Evolutionary conservation across 352 stramenopile genomes (phyloP).

Genomic region (Phytopythium kandeliae): DNA sequence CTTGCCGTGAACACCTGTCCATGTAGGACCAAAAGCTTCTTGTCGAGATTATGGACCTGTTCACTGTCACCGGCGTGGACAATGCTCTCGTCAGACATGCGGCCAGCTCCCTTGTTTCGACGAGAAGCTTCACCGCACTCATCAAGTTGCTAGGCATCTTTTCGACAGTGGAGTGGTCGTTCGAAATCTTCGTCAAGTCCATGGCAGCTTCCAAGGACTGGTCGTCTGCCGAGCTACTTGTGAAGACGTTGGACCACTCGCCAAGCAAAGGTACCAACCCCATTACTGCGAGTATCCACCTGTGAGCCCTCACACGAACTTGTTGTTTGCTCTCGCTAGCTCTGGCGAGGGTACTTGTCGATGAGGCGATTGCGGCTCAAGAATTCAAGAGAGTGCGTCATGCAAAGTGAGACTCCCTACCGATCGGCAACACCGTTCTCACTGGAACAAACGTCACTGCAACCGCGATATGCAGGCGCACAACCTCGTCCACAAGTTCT

Average conservation of each 20-base stretch:
- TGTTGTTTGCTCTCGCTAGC: constrained; percentile 11
- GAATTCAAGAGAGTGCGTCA: constrained; percentile 58
- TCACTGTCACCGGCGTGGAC: constrained; percentile 24
- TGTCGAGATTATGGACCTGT: constrained; percentile 53
- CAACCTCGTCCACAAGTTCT: constrained; percentile 53
- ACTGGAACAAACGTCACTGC: background rate
- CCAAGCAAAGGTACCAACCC: constrained; percentile 15
- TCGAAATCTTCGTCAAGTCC: constrained; percentile 25
- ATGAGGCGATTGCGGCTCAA: constrained; percentile 46
- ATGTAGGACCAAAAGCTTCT: constrained; percentile 49
- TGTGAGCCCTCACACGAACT: no score
- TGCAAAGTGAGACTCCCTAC: no score
- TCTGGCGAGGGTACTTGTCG: constrained; percentile 35
- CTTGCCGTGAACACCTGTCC: no score
- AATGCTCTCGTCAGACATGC: constrained; percentile 10
- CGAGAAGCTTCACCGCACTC: constrained; percentile 43
- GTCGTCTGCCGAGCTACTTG: constrained; percentile 47
- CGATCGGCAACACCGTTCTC: background rate
- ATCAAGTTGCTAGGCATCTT: constrained; percentile 43
- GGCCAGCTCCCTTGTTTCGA: constrained; percentile 16
- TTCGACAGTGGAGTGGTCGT: constrained; percentile 27
- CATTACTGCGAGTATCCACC: no score
- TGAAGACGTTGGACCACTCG: constrained; percentile 26
- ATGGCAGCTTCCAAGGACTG: constrained; percentile 56
- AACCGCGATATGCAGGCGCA: constrained; percentile 28